Evolutionary conservation across 2,329 filamentous ascomycete species (phyloP).

Genomic region (Claviceps monticola): DNA sequence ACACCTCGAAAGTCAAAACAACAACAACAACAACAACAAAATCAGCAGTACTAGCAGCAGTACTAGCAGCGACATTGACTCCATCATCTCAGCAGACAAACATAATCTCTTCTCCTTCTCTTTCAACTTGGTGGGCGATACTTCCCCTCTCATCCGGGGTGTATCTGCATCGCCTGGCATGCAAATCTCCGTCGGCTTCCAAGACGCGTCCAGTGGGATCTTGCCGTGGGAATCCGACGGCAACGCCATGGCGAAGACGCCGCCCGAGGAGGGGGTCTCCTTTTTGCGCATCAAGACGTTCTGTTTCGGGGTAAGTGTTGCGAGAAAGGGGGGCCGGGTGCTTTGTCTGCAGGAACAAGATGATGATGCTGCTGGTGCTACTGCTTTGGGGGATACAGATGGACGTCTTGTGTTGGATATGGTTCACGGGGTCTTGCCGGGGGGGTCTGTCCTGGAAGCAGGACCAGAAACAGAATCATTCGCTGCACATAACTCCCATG

Average conservation of each 20-base stretch:
- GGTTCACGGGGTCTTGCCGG: slow-evolving; percentile 9
- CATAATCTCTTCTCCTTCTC: slow-evolving; percentile 14
- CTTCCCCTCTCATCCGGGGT: slow-evolving; percentile 14
- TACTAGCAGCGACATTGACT: background rate
- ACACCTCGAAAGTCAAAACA: slow-evolving; percentile 12
- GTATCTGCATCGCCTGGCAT: slow-evolving; percentile 19
- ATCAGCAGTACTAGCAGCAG: too few relatives aligned
- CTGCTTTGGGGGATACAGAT: slow-evolving; percentile 11
- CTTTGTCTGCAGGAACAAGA: slow-evolving; percentile 2
- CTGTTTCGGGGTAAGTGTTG: slow-evolving; percentile 17
- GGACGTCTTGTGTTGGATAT: slow-evolving; percentile 8
- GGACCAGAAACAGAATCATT: too few relatives aligned
- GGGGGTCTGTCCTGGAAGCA: too few relatives aligned
- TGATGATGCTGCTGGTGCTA: background rate
- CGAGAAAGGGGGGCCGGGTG: slow-evolving; percentile 1
- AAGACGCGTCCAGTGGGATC: slow-evolving; percentile 16
- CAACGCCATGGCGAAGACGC: slow-evolving; percentile 16
- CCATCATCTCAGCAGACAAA: background rate
- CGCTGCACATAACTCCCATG: background rate
- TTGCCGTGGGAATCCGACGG: slow-evolving; percentile 23
- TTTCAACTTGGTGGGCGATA: slow-evolving; percentile 18
- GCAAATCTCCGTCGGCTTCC: slow-evolving; percentile 22
- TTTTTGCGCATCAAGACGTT: slow-evolving; percentile 22
- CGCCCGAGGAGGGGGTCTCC: slow-evolving; percentile 10
- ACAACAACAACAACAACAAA: too few relatives aligned